Base-by-base conservation (phyloP, 2,329 filamentous ascomycete species). In the Alternaria triticimaculans region DNA sequence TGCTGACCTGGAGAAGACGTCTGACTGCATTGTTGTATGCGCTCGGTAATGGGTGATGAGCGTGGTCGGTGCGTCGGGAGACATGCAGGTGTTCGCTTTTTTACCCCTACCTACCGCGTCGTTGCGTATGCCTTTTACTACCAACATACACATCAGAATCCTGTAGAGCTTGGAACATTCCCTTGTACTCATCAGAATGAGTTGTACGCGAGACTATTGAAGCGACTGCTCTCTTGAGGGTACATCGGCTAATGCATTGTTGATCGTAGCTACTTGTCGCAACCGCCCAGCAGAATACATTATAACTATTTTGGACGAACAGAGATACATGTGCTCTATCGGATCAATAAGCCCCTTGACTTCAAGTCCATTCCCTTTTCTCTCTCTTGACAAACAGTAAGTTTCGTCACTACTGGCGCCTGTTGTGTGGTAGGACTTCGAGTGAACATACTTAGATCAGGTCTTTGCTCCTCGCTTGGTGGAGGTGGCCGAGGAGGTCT, bases 371-470 rank as follows among this genome's bases (percentile, higher is more conserved):
- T 21, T 18, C 12, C 14, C 25, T 21, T 46, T 3, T 23, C 33
- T 46, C 44, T 55, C 37, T 28, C 49, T 41, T 25, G 28, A 46
- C 45, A 23, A 55, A 37, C 18, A 15, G 37, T 53, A 7, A 65
- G 37, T 46, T 60, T 60, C 23, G 63, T 68, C 7, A 67, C 64
- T 6, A 58, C 30, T 20, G 64, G 61, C 10, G 65, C 56, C 18
- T 66, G 55, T 26, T 57, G 59, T 15, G 65, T 18, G 5, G 49
- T 55, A 3, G 58, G 65, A 10, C n/a, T 67, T 12, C 60, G 49
- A 3, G 46, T 63, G 37, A 74, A 74, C 46, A 68, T 62, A 20
- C 60, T 72, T n/a, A 74, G 33, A 49, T 74, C 69, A 6, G 71
- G 71, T n/a, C 71, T 56, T 41, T 71, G 61, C 14, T 63, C 62